Evolutionary conservation across 371 early-diverging fungal species (phyloP).

Genomic region (Mucor indicus): DNA sequence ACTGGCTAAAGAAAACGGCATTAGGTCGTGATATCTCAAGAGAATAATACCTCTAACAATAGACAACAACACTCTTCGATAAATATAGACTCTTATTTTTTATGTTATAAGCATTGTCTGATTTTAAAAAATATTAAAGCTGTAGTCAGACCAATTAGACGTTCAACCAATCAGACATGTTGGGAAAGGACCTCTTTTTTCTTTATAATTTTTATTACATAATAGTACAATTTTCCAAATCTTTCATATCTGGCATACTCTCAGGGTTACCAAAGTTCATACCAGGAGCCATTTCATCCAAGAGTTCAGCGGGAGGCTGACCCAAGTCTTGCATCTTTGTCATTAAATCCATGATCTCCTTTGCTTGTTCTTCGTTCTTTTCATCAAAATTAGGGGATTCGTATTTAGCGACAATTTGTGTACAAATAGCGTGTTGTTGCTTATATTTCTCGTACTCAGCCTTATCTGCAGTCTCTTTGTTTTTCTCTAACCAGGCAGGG

Average conservation of each 20-base stretch:
- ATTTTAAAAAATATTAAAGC: too few species aligned
- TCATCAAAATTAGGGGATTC: slow-evolving; percentile 64
- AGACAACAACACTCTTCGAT: not conserved
- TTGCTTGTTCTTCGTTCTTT: slow-evolving; percentile 63
- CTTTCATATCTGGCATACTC: slow-evolving; percentile 71
- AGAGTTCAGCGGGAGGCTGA: slow-evolving; percentile 86
- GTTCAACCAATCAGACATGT: not conserved
- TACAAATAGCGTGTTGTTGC: slow-evolving; percentile 70
- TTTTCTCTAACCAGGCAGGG: slow-evolving; percentile 77
- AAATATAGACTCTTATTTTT: not conserved
- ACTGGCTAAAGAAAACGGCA: slow-evolving; percentile 86
- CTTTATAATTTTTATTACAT: slow-evolving; percentile 44
- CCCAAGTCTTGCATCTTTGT: slow-evolving; percentile 95
- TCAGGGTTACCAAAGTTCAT: slow-evolving; percentile 71
- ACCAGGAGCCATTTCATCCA: slow-evolving; percentile 88
- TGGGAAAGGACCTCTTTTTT: not conserved
- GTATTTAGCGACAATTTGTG: slow-evolving; percentile 75
- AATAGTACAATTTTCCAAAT: slow-evolving; percentile 50
- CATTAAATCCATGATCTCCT: slow-evolving; percentile 82
- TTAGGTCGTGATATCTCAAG: slow-evolving; percentile 91
- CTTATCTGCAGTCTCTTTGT: slow-evolving; percentile 62
- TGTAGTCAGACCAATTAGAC: too few species aligned
- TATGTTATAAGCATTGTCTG: not conserved
- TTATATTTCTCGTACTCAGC: slow-evolving; percentile 73
- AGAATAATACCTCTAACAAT: slow-evolving; percentile 58